These are phyloP conservation scores for Rhododendron ferrugineum DNA, from an alignment of 148 eudicot species.

Conservation along the genomic window DNA sequence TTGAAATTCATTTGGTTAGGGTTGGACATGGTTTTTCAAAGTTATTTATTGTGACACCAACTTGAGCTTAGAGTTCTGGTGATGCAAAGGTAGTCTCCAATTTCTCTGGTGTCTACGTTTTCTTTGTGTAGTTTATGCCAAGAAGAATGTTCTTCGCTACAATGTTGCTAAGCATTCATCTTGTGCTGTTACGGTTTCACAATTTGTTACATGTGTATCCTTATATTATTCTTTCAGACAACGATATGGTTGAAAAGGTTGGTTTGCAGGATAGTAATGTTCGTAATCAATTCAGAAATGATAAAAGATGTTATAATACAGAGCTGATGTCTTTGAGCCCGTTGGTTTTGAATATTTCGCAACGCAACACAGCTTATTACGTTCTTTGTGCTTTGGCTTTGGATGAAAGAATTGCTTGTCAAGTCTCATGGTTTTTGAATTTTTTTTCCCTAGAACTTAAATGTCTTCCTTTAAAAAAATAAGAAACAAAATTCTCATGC, in stretches of 20 bases:
- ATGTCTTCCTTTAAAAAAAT: neutral
- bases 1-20: neutral
- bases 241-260: neutral
- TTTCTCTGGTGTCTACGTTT: neutral
- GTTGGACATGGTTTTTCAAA: neutral
- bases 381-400: neutral
- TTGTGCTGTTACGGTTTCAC: neutral
- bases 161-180: neutral
- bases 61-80: neutral
- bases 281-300: neutral
- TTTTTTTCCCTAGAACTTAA: neutral
- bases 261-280: neutral
- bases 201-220: neutral
- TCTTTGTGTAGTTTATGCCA: neutral
- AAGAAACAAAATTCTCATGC: neutral
- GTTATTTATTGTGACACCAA: neutral
- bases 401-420: neutral
- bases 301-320: neutral
- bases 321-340: neutral
- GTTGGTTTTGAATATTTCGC: neutral
- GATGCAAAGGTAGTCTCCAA: neutral
- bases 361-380: neutral
- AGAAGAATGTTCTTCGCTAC: neutral
- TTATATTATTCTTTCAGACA: neutral
- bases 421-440: neutral